Conservation (phyloP, 805 yeast genomes). For the Pichia exigua region DNA sequence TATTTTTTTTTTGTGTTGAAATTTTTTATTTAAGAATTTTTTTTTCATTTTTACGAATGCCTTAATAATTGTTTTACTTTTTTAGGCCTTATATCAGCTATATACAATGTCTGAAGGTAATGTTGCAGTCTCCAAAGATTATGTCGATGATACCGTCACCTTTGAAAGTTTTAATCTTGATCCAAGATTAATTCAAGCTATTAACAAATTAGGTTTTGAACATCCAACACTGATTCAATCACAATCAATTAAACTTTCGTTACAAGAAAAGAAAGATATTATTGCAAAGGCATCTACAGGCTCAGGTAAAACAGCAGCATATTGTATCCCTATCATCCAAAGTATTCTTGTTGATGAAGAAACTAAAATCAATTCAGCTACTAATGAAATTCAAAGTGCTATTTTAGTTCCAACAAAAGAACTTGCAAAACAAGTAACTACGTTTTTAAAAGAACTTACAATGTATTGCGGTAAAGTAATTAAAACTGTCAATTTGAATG, state of each 20-base stretch:
- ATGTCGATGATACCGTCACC: constrained; percentile 58
- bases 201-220: constrained; percentile 68
- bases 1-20: neutral
- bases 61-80: neutral
- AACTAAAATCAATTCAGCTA: constrained; percentile 10
- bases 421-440: constrained; percentile 74
- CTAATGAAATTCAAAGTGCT: constrained; percentile 42
- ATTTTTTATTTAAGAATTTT: neutral
- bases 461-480: constrained; percentile 64
- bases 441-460: constrained; percentile 60
- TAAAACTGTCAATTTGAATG: constrained; percentile 53
- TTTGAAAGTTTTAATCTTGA: constrained; percentile 80
- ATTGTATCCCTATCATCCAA: constrained; percentile 80
- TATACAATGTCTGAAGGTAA: constrained; percentile 15
- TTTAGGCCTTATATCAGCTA: neutral
- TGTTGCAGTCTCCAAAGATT: constrained; percentile 55
- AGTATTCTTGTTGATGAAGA: constrained; percentile 45
- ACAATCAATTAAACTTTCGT: constrained; percentile 84
- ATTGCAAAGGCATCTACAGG: constrained; percentile 95
- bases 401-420: constrained; percentile 92
- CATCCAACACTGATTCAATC: constrained; percentile 90
- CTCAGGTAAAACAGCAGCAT: constrained; percentile 92
- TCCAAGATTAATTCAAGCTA: constrained; percentile 75
- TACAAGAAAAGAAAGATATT: constrained; percentile 84
- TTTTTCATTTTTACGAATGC: neutral